Percentiles rank a stretch among this genome's conserved stretches.
phyloP scores from a whole-genome alignment of 345 rosid species.

The Lepidium africanum region DNA sequence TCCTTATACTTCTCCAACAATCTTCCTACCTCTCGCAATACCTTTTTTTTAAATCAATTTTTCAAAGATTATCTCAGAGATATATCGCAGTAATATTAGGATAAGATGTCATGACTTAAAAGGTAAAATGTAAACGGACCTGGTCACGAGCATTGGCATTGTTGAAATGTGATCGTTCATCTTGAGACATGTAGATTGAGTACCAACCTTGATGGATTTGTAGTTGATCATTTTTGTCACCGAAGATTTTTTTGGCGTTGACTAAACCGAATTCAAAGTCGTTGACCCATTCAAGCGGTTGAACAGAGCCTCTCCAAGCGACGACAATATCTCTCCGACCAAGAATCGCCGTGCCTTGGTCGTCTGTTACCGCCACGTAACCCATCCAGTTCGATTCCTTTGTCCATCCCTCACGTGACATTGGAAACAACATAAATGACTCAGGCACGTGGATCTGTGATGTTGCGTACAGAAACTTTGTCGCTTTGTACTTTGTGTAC shows the following conservation, averaged over 20 bases:
- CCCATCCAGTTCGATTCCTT: slow-evolving; percentile 88
- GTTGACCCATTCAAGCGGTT: slow-evolving; percentile 65
- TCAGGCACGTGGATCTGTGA: slow-evolving; percentile 54
- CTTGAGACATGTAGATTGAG: slow-evolving; percentile 71
- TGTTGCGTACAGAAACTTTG: slow-evolving; percentile 67
- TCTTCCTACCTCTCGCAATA: slow-evolving; percentile 40
- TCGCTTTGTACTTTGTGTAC: slow-evolving; percentile 51
- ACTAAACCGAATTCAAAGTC: slow-evolving; percentile 54
- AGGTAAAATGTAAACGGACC: slow-evolving; percentile 22
- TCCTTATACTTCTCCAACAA: slow-evolving; percentile 44
- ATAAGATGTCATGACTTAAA: neutral
- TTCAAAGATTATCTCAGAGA: no score
- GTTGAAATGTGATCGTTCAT: slow-evolving; percentile 53
- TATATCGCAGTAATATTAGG: neutral
- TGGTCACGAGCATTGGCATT: slow-evolving; percentile 56
- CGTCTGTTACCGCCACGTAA: slow-evolving; percentile 72
- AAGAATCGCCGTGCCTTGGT: slow-evolving; percentile 46
- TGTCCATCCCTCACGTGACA: slow-evolving; percentile 78
- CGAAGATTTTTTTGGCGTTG: slow-evolving; percentile 43
- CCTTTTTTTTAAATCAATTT: no score
- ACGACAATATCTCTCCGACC: slow-evolving; percentile 87
- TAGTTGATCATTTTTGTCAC: slow-evolving; percentile 17
- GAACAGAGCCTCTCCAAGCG: slow-evolving; percentile 79
- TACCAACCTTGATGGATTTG: slow-evolving; percentile 83
- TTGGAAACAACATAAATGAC: slow-evolving; percentile 48